Evolutionary conservation across 2,329 filamentous ascomycete genomes (phyloP).

Genomic region (Anthostomella pinea): DNA sequence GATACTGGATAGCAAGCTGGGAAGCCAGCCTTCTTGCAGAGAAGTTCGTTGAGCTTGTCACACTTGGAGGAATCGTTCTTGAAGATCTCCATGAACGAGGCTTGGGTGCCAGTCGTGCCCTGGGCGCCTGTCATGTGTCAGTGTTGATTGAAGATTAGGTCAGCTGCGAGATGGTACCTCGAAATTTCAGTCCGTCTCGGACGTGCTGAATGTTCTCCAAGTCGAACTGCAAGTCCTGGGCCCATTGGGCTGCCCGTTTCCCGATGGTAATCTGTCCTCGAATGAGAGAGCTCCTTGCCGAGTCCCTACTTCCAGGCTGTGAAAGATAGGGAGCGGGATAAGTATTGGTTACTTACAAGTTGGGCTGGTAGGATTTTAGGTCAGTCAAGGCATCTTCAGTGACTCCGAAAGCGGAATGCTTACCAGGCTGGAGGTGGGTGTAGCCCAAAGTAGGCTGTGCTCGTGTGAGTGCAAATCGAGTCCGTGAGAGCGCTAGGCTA

Average conservation of each 20-base stretch:
- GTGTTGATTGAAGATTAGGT: background rate
- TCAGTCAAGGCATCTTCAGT: too few relatives aligned
- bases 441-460: background rate
- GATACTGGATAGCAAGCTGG: conserved; percentile 49
- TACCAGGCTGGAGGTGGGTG: too few relatives aligned
- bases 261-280: conserved; percentile 45
- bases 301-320: too few relatives aligned
- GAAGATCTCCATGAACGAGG: conserved; percentile 61
- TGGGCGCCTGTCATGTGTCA: conserved; percentile 29
- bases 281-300: too few relatives aligned
- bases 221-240: conserved; percentile 73
- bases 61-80: conserved; percentile 46
- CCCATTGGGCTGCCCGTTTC: conserved; percentile 67
- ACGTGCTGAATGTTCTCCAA: conserved; percentile 70
- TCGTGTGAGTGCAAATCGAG: background rate
- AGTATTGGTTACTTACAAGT: too few relatives aligned
- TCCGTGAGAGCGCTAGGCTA: background rate
- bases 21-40: conserved; percentile 57
- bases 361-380: too few relatives aligned
- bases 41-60: conserved; percentile 52
- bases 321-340: too few relatives aligned
- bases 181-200: conserved; percentile 67
- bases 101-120: conserved; percentile 79
- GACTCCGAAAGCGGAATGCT: too few relatives aligned
- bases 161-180: conserved; percentile 34